Percentiles rank a stretch among this genome's conserved stretches.
These are phyloP conservation scores for Trifolium fragiferum DNA, from an alignment of 306 rosid genomes.

Conservation along the genomic window DNA sequence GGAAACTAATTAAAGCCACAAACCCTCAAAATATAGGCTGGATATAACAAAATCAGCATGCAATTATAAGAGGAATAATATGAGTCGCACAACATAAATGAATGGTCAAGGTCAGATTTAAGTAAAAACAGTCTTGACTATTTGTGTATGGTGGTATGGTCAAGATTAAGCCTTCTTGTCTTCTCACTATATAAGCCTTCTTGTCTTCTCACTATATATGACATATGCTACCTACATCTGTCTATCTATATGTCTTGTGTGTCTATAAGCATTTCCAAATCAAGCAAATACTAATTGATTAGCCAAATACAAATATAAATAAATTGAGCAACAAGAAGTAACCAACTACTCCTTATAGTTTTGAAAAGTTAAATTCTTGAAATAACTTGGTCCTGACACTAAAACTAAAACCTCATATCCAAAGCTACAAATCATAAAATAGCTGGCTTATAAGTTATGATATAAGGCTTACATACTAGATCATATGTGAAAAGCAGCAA, in stretches of 20 bases:
- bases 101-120: background rate
- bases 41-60: background rate
- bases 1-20: conserved; percentile 1
- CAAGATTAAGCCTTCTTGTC: background rate
- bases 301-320: background rate
- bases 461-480: background rate
- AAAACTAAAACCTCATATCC: background rate
- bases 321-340: background rate
- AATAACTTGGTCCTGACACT: background rate
- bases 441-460: background rate
- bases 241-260: background rate
- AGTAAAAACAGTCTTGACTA: background rate
- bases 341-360: background rate
- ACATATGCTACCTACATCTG: background rate
- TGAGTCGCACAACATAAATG: background rate
- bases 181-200: background rate
- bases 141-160: background rate
- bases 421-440: background rate
- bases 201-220: background rate
- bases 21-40: background rate
- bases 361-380: background rate
- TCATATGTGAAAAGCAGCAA: conserved; percentile 2
- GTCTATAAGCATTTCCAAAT: background rate
- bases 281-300: conserved; percentile 3
- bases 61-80: background rate